Conservation (phyloP, 1,284 basidiomycete genomes). For the Melanopsichium pennsylvanicum region DNA sequence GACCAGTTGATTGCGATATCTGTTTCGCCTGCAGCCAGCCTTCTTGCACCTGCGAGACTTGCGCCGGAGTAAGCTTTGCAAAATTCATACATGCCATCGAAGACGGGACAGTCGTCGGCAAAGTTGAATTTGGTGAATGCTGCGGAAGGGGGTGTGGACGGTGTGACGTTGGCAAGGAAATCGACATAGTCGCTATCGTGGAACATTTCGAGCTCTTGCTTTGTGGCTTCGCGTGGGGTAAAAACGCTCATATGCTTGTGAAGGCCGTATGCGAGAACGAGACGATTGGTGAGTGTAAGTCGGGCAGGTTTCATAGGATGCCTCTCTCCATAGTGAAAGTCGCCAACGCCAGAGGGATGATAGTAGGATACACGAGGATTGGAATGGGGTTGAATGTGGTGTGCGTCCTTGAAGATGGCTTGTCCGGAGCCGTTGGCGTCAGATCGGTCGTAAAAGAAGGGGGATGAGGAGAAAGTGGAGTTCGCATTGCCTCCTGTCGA, state of each 20-base stretch:
- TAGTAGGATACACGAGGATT: constrained; percentile 87
- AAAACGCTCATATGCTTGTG: constrained; percentile 96
- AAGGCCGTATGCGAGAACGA: constrained; percentile 94
- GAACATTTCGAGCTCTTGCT: constrained; percentile 87
- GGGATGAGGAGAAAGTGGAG: constrained; percentile 59
- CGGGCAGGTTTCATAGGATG: constrained; percentile 99
- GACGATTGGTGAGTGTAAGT: constrained; percentile 89
- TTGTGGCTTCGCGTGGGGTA: constrained; percentile 85
- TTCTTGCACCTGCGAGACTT: constrained; percentile 77
- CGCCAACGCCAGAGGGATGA: constrained; percentile 90
- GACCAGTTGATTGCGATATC: constrained; percentile 99
- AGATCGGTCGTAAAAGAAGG: constrained; percentile 62
- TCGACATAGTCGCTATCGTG: constrained; percentile 94
- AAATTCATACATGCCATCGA: constrained; percentile 66
- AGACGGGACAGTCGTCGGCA: constrained; percentile 65
- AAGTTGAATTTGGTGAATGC: constrained; percentile 65
- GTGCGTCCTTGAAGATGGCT: constrained; percentile 45
- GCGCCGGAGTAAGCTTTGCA: constrained; percentile 66
- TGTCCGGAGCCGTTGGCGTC: constrained; percentile 39
- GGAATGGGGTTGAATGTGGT: constrained; percentile 58
- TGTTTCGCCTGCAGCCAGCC: constrained; percentile 73
- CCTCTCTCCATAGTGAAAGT: constrained; percentile 81
- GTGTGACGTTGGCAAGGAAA: constrained; percentile 76
- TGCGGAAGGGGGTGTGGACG: constrained; percentile 55
- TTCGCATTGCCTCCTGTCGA: constrained; percentile 29